Base-by-base conservation (phyloP, 2,329 filamentous ascomycete species). In the Aspergillus japonicus region DNA sequence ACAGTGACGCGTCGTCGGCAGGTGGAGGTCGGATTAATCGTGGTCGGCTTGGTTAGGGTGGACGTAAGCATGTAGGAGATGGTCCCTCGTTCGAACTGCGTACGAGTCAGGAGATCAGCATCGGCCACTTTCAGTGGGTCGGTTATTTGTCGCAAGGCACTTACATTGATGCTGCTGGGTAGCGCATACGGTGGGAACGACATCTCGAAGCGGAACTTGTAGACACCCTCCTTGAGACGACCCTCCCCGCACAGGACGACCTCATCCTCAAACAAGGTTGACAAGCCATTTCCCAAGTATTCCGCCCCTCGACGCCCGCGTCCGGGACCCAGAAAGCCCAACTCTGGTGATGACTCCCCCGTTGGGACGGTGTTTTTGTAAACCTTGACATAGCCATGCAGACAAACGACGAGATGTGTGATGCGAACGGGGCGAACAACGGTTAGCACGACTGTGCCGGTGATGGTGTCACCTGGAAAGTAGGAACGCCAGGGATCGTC, bases 91-190 rank as follows among this genome's bases (percentile, higher is more conserved):
- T 98, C 95, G 75, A 99, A 99, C 92, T 98, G 62, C 49, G 58
- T 29, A 31, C 35, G 23, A 50, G 26, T 33, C 19, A 42, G 7
- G 7, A 19, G 8, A 12, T 54, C 53, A 55, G 53, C 33, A 48
- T 10, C 23, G 8, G 24, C 14, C 39, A 44, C 39, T 44, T 44
- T 16, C 14, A 16, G 7, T 16, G 14, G 7, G 16, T 4, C 6
- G 16, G 6, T 19, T 44, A 8, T 5, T 19, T 19, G 33, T 65
- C 51, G 14, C 42, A 44, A 52, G 39, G 47, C 51, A 81, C 90
- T 72, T 84, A 97, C 94, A 78, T 96, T 93, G 71, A 99, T 94
- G 74, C 94, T 97, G 76, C 91, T 96, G n/a, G 86, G 86, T 59
- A 88, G 72, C 50, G 81, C 80, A 66, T 83, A 82, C 47, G 82